These are phyloP conservation scores for Lichtheimia hyalospora DNA, from an alignment of 371 early-diverging fungal species.

Conservation along the genomic window DNA sequence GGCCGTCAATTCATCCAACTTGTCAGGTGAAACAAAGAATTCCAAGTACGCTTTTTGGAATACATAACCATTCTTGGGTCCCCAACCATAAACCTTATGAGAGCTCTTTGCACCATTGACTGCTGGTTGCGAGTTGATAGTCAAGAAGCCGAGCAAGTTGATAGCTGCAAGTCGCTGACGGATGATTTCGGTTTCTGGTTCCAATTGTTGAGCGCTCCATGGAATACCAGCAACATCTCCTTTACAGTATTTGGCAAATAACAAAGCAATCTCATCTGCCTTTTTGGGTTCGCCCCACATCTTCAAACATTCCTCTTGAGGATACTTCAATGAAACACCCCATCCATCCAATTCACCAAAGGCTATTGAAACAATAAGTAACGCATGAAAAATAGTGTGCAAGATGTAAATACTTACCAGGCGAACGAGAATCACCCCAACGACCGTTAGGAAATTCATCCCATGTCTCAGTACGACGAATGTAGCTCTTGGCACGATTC, in stretches of 20 bases:
- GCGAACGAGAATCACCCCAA: constrained; percentile 96
- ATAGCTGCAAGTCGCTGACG: constrained; percentile 68
- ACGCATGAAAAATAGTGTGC: neutral
- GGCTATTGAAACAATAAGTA: constrained; percentile 8
- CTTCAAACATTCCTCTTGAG: constrained; percentile 57
- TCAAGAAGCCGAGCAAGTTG: constrained; percentile 84
- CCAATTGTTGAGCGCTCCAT: constrained; percentile 89
- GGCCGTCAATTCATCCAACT: constrained; percentile 66
- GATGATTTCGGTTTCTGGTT: constrained; percentile 81
- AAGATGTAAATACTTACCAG: constrained; percentile 24
- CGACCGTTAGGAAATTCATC: constrained; percentile 98
- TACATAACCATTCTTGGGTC: constrained; percentile 94
- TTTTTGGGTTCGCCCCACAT: constrained; percentile 83
- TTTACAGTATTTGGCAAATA: constrained; percentile 85
- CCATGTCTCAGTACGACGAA: constrained; percentile 93
- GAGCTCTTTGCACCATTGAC: constrained; percentile 88
- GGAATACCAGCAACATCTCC: constrained; percentile 82
- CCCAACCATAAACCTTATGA: constrained; percentile 91
- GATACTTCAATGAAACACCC: constrained; percentile 79
- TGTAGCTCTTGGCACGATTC: constrained; percentile 91
- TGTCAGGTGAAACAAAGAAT: constrained; percentile 84
- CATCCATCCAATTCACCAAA: constrained; percentile 95
- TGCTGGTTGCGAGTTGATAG: constrained; percentile 96
- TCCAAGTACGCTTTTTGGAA: constrained; percentile 98
- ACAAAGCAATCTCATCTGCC: constrained; percentile 62